phyloP scores from a whole-genome alignment of 805 yeast genomes.

The Yarrowia alimentaria region DNA sequence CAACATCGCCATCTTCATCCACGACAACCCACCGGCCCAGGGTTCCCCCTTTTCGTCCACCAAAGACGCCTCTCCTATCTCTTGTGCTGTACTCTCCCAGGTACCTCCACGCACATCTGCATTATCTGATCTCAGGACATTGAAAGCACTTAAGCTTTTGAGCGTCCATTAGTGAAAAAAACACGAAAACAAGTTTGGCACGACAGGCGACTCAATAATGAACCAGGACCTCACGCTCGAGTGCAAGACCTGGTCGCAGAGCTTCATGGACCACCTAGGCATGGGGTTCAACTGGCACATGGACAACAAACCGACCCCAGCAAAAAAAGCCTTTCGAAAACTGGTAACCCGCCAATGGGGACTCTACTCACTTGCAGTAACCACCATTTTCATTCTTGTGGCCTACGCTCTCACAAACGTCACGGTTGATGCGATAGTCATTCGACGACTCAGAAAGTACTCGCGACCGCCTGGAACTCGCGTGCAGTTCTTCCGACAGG shows the following conservation, averaged over 20 bases:
- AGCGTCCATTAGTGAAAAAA: no score
- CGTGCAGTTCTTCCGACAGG: slow-evolving; percentile 21
- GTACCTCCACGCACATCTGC: not conserved
- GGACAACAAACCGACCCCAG: slow-evolving; percentile 25
- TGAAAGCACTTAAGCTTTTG: no score
- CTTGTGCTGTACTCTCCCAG: no score
- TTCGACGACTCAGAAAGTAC: slow-evolving; percentile 26
- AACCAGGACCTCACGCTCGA: slow-evolving; percentile 8
- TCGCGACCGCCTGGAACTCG: slow-evolving; percentile 18
- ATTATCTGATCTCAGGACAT: slow-evolving; percentile 5
- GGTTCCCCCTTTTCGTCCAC: no score
- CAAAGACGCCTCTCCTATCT: no score
- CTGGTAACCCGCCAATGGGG: slow-evolving; percentile 13
- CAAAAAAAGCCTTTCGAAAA: slow-evolving; percentile 6
- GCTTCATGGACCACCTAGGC: slow-evolving; percentile 21
- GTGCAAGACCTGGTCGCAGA: slow-evolving; percentile 19
- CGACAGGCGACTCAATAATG: no score
- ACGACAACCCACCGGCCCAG: no score
- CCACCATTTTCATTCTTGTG: slow-evolving; percentile 17
- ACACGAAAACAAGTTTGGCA: no score
- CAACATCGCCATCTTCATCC: no score
- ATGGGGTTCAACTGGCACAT: slow-evolving; percentile 26
- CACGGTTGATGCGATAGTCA: slow-evolving; percentile 1
- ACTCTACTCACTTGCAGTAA: slow-evolving; percentile 13
- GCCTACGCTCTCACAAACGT: slow-evolving; percentile 15